Conservation (phyloP, 1,284 basidiomycete genomes). For the Boletus chippewaensis region DNA sequence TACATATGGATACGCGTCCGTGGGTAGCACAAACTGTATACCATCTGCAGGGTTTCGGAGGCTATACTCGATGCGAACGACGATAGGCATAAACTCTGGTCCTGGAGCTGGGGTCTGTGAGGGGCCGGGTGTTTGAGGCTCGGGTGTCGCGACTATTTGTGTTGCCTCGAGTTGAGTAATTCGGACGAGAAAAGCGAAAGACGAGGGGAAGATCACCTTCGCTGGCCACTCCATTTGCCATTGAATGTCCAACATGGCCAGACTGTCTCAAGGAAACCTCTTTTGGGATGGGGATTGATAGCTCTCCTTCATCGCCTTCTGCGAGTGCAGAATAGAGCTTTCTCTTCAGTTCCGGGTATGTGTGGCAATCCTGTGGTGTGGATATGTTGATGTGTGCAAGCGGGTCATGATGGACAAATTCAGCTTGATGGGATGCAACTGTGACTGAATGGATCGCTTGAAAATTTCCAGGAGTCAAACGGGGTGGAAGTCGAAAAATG, state of each 20-base stretch:
- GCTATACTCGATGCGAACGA: slow-evolving; percentile 73
- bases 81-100: slow-evolving; percentile 73
- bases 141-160: slow-evolving; percentile 60
- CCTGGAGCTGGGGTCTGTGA: slow-evolving; percentile 38
- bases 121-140: slow-evolving; percentile 65
- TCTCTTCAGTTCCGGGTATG: slow-evolving; percentile 91
- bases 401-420: slow-evolving; percentile 74
- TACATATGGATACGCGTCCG: slow-evolving; percentile 78
- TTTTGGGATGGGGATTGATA: slow-evolving; percentile 84
- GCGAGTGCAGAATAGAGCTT: slow-evolving; percentile 85
- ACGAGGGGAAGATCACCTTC: slow-evolving; percentile 37
- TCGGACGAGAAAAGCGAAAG: not conserved
- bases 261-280: slow-evolving; percentile 68
- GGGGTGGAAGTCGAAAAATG: not conserved
- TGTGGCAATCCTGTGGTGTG: slow-evolving; percentile 77
- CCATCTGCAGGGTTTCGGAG: slow-evolving; percentile 78
- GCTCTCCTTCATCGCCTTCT: slow-evolving; percentile 89
- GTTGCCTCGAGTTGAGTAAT: slow-evolving; percentile 9
- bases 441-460: slow-evolving; percentile 71
- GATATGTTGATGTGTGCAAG: slow-evolving; percentile 63
- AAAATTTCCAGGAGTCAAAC: slow-evolving; percentile 19
- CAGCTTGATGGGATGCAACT: slow-evolving; percentile 60
- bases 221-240: slow-evolving; percentile 36
- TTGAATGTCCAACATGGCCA: slow-evolving; percentile 40
- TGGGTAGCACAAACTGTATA: slow-evolving; percentile 79